Evolutionary conservation across 306 rosid genomes (phyloP), one percentile per base, ranked within the genome.

Genomic region (Crotalaria pallida): DNA sequence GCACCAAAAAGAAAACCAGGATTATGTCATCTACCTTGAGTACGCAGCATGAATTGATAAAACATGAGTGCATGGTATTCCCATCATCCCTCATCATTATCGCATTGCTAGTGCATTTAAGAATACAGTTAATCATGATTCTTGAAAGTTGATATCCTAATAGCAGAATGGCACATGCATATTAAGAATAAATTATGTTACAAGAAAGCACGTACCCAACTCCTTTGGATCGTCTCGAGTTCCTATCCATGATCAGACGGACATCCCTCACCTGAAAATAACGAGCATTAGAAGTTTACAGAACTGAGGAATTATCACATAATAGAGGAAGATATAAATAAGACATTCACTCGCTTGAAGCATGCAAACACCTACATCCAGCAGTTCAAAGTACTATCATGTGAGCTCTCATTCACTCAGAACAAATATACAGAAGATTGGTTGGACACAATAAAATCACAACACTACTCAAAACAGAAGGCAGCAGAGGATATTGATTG

Each of bases 21-120:
- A 87, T 85, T 82, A 78, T 86, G 96, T 94, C 85, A 81, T 87
- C 99, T 94, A 94, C 99, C 99, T 94, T 87, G 91, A 73, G 84
- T 81, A 80, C 82, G 97, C 97, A 90, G 99, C 97, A 94, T 85
- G 97, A 90, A 94, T 94, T 91, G 99, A 91, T 84, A 91, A 94
- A 94, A 94, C 97, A 94, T 90, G 99, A 77, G 86, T 87, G 97
- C 99, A 88, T 83, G 91, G 97, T 88, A 94, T 88, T 88, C 97
- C 96, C 99, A 94, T 80, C 99, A 94, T 91, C 99, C 96, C 98
- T 87, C 98, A 94, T 88, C 99, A 94, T 92, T 84, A 91, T 87
- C 96, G 99, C 99, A 94, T 81, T 90, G 96, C 99, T 94, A 94
- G 96, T 94, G 43, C 95, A 94, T 90, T 94, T 91, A 88, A 94